Evolutionary conservation across 495 filamentous ascomycete species (phyloP), one percentile per base, ranked within the genome.

Genomic region (Penicillium ochrochloron): DNA sequence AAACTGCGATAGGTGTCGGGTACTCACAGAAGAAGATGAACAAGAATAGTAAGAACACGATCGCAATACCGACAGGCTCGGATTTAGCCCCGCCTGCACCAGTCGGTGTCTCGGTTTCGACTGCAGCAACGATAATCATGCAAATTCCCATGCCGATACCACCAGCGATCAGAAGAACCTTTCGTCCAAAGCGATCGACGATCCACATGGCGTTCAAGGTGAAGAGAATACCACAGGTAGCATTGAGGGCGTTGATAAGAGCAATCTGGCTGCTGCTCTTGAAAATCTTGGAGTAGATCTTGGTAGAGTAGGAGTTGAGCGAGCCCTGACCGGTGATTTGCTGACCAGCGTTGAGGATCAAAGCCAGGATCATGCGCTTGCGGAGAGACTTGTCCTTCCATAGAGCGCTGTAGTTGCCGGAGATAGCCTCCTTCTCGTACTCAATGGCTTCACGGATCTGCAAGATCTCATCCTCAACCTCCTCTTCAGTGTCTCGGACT

Each of bases 141-240:
- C 82, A 89, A 34, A 88, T 71, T 55, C 79, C 74, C 90, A 92
- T 92, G n/a, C 89, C 89, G 34, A 89, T 80, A 31, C 84, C 89
- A 71, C 90, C 89, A 59, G 82, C 78, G 59, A 92, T 84, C 15
- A 93, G 80, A 23, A 92, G 82, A 59, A 84, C 81, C 53, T 89
- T 89, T 53, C 90, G 86, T 60, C 90, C 90, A 60, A 90, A 81
- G 39, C 79, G 83, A 73, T 93, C 90, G 61, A 89, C 79, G 46
- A 86, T 75, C 75, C 85, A 93, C 67, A 94, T 86, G 17, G 89
- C 88, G 42, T 90, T 85, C 42, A 90, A 83, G 6, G 91, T 94
- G 51, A 88, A 90, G 68, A 81, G 21, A 59, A 81, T 81, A 59
- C 82, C 84, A 58, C 92, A 89, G 64, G 92, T 93, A 66, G 92